phyloP scores from a whole-genome alignment of 2,329 filamentous ascomycete species.

The Hymenoscyphus infarciens region DNA sequence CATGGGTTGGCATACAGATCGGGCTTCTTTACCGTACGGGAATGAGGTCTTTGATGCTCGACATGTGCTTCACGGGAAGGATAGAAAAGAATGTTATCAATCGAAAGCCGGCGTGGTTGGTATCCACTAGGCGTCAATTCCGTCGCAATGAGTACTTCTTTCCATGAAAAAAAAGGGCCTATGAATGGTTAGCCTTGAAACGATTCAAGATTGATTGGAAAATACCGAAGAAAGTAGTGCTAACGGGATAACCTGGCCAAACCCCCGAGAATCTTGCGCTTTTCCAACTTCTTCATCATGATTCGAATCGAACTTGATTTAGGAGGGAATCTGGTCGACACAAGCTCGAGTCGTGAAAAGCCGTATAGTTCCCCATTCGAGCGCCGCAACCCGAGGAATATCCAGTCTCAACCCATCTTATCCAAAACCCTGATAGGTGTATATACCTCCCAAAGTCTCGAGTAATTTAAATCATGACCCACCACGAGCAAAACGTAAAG shows the following conservation, averaged over 20 bases:
- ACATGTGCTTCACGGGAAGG: not conserved
- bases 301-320: not conserved
- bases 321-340: too few species aligned
- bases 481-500: conserved; percentile 3
- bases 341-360: not conserved
- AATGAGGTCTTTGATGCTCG: not conserved
- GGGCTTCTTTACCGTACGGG: not conserved
- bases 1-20: not conserved
- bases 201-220: not conserved
- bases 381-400: not conserved
- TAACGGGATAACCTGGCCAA: conserved; percentile 3
- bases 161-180: too few species aligned
- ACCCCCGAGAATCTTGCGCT: conserved; percentile 4
- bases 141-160: too few species aligned
- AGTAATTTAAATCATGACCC: conserved; percentile 3
- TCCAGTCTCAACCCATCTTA: not conserved
- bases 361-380: not conserved
- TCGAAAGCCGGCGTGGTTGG: not conserved
- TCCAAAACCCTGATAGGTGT: not conserved
- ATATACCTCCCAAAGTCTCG: conserved; percentile 8
- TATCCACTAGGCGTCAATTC: not conserved
- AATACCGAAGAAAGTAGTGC: conserved; percentile 6
- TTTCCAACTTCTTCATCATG: not conserved
- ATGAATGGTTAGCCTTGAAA: not conserved
- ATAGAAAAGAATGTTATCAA: not conserved